phyloP scores from a whole-genome alignment of 371 early-diverging fungal species.

The Smittium mucronatum region DNA sequence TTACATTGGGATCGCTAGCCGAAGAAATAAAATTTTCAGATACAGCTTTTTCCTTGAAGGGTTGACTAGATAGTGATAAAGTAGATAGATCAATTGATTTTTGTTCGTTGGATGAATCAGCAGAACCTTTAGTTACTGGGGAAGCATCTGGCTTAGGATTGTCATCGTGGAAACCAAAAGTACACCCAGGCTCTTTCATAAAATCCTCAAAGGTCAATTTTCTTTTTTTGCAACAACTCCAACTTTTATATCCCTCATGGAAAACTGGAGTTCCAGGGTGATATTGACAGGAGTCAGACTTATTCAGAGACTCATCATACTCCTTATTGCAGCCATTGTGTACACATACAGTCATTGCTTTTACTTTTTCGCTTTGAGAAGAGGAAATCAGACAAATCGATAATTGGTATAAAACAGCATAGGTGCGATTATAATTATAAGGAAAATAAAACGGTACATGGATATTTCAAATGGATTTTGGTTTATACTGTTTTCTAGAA shows the following conservation, averaged over 20 bases:
- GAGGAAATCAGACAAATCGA: too few relatives aligned
- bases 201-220: slow-evolving; percentile 87
- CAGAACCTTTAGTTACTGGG: slow-evolving; percentile 6
- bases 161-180: slow-evolving; percentile 47
- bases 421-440: too few relatives aligned
- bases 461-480: too few relatives aligned
- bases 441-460: too few relatives aligned
- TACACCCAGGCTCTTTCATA: slow-evolving; percentile 68
- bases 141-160: slow-evolving; percentile 36
- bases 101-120: background rate
- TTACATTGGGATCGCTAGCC: background rate
- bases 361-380: too few relatives aligned
- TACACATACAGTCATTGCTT: slow-evolving; percentile 42
- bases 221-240: slow-evolving; percentile 88
- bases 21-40: too few relatives aligned
- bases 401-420: too few relatives aligned
- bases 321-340: slow-evolving; percentile 73
- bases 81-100: background rate
- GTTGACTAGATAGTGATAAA: background rate
- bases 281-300: slow-evolving; percentile 57
- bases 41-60: too few relatives aligned
- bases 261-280: slow-evolving; percentile 79
- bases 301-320: slow-evolving; percentile 53
- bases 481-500: too few relatives aligned
- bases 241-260: slow-evolving; percentile 86